These are phyloP conservation scores for Acanthamoeba quina DNA, from an alignment of 208 protist genomes.

Conservation along the genomic window DNA sequence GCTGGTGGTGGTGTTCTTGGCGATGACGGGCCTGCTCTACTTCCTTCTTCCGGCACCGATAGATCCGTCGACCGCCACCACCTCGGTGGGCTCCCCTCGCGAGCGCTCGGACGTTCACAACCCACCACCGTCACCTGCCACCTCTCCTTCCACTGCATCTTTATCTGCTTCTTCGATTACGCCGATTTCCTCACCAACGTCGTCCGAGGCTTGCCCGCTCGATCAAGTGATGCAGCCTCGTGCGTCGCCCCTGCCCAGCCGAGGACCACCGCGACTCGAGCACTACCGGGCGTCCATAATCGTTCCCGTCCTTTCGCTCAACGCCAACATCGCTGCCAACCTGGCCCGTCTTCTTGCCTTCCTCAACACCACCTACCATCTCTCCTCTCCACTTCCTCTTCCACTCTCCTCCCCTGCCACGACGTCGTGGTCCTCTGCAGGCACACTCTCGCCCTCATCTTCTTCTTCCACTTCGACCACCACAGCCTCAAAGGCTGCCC, in stretches of 20 bases:
- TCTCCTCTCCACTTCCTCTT: background rate
- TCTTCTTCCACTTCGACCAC: background rate
- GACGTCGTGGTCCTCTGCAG: background rate
- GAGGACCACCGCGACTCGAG: slow-evolving; percentile 8
- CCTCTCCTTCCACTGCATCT: background rate
- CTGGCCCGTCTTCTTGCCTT: slow-evolving; percentile 29
- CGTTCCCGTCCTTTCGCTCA: background rate
- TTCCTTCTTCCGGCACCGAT: background rate
- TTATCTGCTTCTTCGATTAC: background rate
- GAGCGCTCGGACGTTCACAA: background rate
- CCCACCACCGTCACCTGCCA: too few relatives aligned
- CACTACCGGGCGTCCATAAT: slow-evolving; percentile 2
- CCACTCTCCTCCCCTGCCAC: background rate
- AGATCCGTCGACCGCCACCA: background rate
- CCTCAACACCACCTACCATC: slow-evolving; percentile 33
- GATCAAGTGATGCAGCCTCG: background rate
- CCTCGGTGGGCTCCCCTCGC: background rate
- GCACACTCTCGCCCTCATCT: background rate
- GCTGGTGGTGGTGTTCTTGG: slow-evolving; percentile 7
- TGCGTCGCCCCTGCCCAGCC: slow-evolving; percentile 9
- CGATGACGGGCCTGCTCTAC: slow-evolving; percentile 32
- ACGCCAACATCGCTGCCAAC: slow-evolving; percentile 46
- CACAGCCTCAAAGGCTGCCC: background rate
- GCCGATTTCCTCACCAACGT: background rate
- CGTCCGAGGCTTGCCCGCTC: background rate